phyloP scores from a whole-genome alignment of 2,329 filamentous ascomycete species.

The Trichophyton verrucosum region DNA sequence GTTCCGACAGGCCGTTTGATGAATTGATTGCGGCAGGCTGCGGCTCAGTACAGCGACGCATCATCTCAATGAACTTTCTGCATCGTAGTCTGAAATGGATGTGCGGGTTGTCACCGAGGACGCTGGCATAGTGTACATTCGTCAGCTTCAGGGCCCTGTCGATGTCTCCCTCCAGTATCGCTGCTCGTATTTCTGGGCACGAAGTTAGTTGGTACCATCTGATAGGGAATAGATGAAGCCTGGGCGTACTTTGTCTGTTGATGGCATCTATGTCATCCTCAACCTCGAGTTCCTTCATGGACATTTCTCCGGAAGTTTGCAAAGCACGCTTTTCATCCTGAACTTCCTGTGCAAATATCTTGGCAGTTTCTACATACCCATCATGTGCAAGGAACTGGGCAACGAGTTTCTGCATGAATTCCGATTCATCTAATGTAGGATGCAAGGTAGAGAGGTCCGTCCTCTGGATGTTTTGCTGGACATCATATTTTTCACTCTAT shows the following conservation, averaged over 20 bases:
- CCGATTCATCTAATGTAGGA: conserved; percentile 55
- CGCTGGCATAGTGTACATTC: conserved; percentile 62
- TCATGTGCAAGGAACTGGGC: conserved; percentile 88
- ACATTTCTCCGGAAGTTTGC: conserved; percentile 41
- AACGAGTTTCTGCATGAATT: conserved; percentile 69
- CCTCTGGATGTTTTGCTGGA: conserved; percentile 50
- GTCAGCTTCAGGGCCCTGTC: conserved; percentile 79
- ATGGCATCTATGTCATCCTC: conserved; percentile 77
- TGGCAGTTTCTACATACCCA: conserved; percentile 85
- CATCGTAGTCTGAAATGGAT: conserved; percentile 82
- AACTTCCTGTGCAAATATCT: conserved; percentile 75
- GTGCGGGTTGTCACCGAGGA: conserved; percentile 66
- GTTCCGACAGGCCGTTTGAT: conserved; percentile 7
- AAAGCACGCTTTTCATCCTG: conserved; percentile 59
- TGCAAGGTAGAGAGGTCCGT: conserved; percentile 49
- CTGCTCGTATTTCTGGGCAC: conserved; percentile 61
- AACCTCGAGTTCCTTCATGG: conserved; percentile 50
- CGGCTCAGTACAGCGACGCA: conserved; percentile 58
- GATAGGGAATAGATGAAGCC: neutral
- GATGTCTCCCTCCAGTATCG: conserved; percentile 84
- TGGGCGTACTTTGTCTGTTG: conserved; percentile 65
- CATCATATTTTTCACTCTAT: conserved; percentile 48
- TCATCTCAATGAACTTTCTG: conserved; percentile 92
- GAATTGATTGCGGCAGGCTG: conserved; percentile 27
- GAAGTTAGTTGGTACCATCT: neutral